phyloP scores from a whole-genome alignment of 2,329 filamentous ascomycete species.

The Claviceps sp. region DNA sequence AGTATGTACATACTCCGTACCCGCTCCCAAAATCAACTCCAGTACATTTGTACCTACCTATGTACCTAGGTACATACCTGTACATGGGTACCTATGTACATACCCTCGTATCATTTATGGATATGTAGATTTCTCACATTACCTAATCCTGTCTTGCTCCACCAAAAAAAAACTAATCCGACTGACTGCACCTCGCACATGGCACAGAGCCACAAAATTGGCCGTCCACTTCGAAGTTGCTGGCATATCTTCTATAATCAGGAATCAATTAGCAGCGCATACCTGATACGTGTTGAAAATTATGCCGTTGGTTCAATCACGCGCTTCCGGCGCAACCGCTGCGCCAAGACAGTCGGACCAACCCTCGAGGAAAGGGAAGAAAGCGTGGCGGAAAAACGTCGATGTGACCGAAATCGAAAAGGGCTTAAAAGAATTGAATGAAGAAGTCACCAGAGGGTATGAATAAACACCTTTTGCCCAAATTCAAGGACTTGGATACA shows the following conservation, averaged over 20 bases:
- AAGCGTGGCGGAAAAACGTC: conserved; percentile 97
- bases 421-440: conserved; percentile 71
- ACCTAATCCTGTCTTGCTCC: background rate
- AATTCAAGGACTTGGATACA: background rate
- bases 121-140: too few relatives aligned
- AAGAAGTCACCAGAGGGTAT: conserved; percentile 84
- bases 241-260: background rate
- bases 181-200: background rate
- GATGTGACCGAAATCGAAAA: conserved; percentile 76
- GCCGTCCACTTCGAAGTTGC: background rate
- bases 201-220: background rate
- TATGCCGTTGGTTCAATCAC: conserved; percentile 42
- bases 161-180: background rate
- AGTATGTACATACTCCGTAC: too few relatives aligned
- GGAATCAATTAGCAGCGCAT: background rate
- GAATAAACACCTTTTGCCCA: conserved; percentile 8
- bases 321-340: conserved; percentile 30
- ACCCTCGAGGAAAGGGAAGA: conserved; percentile 91
- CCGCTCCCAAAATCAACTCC: too few relatives aligned
- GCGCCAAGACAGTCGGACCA: conserved; percentile 76
- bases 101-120: too few relatives aligned
- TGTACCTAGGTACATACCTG: too few relatives aligned
- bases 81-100: too few relatives aligned
- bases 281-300: conserved; percentile 6
- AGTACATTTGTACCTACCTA: too few relatives aligned